phyloP scores from a whole-genome alignment of 805 yeast species.

The Yamadazyma akitaensis region DNA sequence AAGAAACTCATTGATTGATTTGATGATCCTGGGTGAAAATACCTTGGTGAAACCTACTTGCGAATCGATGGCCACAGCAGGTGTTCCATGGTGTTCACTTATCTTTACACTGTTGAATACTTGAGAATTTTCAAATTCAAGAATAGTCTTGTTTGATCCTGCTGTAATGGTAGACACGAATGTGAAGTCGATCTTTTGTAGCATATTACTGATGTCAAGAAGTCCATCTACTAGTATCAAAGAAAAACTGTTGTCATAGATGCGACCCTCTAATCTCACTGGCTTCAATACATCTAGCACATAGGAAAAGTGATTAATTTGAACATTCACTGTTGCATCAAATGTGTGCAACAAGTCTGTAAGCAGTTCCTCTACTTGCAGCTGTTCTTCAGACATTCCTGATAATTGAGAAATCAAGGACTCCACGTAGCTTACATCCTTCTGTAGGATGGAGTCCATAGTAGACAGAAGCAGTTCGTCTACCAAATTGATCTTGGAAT shows the following conservation, averaged over 20 bases:
- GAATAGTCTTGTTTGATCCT: slow-evolving; percentile 12
- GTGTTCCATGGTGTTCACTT: slow-evolving; percentile 1
- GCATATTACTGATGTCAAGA: slow-evolving; percentile 14
- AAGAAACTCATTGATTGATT: slow-evolving; percentile 15
- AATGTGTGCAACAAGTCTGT: not conserved
- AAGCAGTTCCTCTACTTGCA: not conserved
- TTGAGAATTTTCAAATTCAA: slow-evolving; percentile 27
- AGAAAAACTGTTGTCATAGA: slow-evolving; percentile 17
- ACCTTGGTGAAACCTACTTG: slow-evolving; percentile 31
- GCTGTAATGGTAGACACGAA: slow-evolving; percentile 10
- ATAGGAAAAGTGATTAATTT: slow-evolving; percentile 20
- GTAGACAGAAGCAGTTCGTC: slow-evolving; percentile 3
- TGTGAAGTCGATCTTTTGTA: slow-evolving; percentile 19
- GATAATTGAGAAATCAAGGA: slow-evolving; percentile 4
- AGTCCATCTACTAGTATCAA: slow-evolving; percentile 13
- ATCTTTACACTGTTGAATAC: slow-evolving; percentile 16
- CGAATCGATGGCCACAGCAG: slow-evolving; percentile 15
- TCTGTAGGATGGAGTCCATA: not conserved
- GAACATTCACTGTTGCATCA: slow-evolving; percentile 13
- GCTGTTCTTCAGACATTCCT: not conserved
- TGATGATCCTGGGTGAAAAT: slow-evolving; percentile 22
- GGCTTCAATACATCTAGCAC: slow-evolving; percentile 18
- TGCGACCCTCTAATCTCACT: slow-evolving; percentile 16
- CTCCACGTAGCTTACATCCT: slow-evolving; percentile 11
- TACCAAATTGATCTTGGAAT: slow-evolving; percentile 2